These are phyloP conservation scores for Tephrocybe sp. DNA, from an alignment of 768 basidiomycete species.

Conservation along the genomic window DNA sequence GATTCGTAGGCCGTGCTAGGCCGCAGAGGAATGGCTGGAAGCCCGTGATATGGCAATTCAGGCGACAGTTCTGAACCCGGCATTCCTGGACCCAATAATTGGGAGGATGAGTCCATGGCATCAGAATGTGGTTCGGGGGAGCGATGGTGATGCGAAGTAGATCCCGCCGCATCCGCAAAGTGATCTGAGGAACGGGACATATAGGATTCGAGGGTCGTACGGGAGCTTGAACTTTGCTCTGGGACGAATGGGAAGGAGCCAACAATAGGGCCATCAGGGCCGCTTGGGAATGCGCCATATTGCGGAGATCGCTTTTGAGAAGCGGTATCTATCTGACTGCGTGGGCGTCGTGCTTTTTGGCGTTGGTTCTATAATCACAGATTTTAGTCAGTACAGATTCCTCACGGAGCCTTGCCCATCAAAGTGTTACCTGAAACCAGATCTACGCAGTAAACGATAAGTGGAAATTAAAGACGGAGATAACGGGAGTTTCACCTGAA, in stretches of 20 bases:
- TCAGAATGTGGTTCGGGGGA: conserved; percentile 27
- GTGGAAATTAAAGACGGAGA: conserved; percentile 7
- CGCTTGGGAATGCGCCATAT: conserved; percentile 60
- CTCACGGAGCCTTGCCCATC: conserved; percentile 13
- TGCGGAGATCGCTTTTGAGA: conserved; percentile 57
- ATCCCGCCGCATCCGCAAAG: not conserved
- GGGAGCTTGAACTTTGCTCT: conserved; percentile 14
- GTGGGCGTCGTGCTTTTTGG: conserved; percentile 82
- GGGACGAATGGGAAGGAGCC: conserved; percentile 13
- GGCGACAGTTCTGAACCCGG: conserved; percentile 34
- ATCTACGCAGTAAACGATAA: conserved; percentile 49
- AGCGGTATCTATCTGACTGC: conserved; percentile 50
- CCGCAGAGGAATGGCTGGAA: conserved; percentile 1
- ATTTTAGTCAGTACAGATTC: conserved; percentile 19
- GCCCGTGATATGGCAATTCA: conserved; percentile 7
- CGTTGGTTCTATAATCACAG: conserved; percentile 67
- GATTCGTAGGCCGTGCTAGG: conserved; percentile 9
- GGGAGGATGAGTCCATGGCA: conserved; percentile 35
- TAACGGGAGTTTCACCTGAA: conserved; percentile 60
- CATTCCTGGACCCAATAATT: conserved; percentile 57
- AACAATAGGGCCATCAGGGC: conserved; percentile 30
- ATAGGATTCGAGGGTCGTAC: conserved; percentile 6
- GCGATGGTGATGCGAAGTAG: conserved; percentile 19
- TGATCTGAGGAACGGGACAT: not conserved
- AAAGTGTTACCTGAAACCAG: conserved; percentile 75